Evolutionary conservation across 495 filamentous ascomycete species (phyloP).

Genomic region (Collariella sp.): DNA sequence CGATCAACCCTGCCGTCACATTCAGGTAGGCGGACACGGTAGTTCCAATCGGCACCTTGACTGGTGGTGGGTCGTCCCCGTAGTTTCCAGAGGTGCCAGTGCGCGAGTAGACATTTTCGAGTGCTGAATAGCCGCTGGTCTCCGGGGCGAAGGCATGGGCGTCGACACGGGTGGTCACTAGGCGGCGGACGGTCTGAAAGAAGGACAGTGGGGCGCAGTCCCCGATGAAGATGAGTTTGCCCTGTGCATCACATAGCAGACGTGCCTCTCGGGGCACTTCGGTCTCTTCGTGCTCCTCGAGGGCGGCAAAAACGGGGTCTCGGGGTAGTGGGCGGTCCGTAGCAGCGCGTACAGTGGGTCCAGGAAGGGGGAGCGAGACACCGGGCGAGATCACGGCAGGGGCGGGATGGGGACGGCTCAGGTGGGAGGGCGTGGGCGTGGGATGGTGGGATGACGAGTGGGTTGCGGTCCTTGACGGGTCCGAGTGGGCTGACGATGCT

Average conservation of each 20-base stretch:
- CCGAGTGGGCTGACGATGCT: background rate
- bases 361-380: background rate
- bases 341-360: background rate
- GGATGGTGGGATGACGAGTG: background rate
- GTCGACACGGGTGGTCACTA: slow-evolving; percentile 56
- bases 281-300: slow-evolving; percentile 33
- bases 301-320: slow-evolving; percentile 2
- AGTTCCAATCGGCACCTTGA: slow-evolving; percentile 14
- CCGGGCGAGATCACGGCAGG: background rate
- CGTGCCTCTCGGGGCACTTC: slow-evolving; percentile 43
- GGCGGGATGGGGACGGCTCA: too few relatives aligned
- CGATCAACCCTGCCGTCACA: slow-evolving; percentile 33
- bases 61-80: slow-evolving; percentile 13
- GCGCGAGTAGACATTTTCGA: slow-evolving; percentile 40
- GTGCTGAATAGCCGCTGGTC: slow-evolving; percentile 54
- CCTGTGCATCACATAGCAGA: slow-evolving; percentile 49
- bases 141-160: slow-evolving; percentile 56
- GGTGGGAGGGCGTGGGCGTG: background rate
- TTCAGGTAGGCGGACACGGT: slow-evolving; percentile 30
- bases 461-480: background rate
- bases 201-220: slow-evolving; percentile 62
- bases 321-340: background rate
- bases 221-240: slow-evolving; percentile 57
- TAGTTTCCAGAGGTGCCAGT: background rate
- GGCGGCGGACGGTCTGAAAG: slow-evolving; percentile 56